phyloP scores from a whole-genome alignment of 441 rosid genomes.

The Metrosideros polymorpha region DNA sequence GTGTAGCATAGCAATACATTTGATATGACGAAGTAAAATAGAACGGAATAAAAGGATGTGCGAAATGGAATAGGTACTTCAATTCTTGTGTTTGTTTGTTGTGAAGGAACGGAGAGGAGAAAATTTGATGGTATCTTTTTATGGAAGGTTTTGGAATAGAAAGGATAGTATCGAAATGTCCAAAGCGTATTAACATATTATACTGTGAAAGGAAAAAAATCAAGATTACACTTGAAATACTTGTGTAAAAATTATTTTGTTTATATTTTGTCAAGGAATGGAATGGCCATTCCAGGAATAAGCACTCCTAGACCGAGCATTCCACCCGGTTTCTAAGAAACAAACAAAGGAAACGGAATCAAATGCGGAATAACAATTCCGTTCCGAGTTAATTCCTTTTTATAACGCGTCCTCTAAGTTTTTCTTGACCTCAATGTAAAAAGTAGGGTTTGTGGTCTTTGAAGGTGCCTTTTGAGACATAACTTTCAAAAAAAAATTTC shows the following conservation, averaged over 20 bases:
- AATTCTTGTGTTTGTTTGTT: background rate
- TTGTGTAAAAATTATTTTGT: too few species aligned
- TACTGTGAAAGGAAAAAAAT: too few species aligned
- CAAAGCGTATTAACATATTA: too few species aligned
- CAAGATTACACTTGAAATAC: too few species aligned
- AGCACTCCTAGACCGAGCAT: too few species aligned
- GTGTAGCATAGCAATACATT: background rate
- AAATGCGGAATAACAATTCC: background rate
- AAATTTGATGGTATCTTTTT: too few species aligned
- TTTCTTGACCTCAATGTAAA: background rate
- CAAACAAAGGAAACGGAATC: background rate
- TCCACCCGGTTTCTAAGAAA: too few species aligned
- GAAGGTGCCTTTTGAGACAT: background rate
- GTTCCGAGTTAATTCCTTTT: background rate
- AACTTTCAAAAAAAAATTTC: background rate
- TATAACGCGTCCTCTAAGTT: background rate
- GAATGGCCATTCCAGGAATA: too few species aligned
- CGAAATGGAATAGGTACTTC: background rate
- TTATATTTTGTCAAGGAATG: too few species aligned
- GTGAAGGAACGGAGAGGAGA: background rate
- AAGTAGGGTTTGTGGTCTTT: background rate
- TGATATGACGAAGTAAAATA: background rate
- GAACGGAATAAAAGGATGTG: background rate
- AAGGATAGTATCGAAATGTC: too few species aligned
- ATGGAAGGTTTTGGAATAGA: too few species aligned